A percentile compares a stretch with the other conserved stretches of the same genome.
Evolutionary conservation across 2,329 filamentous ascomycete genomes (phyloP).

Genomic region (Botryotinia calthae): DNA sequence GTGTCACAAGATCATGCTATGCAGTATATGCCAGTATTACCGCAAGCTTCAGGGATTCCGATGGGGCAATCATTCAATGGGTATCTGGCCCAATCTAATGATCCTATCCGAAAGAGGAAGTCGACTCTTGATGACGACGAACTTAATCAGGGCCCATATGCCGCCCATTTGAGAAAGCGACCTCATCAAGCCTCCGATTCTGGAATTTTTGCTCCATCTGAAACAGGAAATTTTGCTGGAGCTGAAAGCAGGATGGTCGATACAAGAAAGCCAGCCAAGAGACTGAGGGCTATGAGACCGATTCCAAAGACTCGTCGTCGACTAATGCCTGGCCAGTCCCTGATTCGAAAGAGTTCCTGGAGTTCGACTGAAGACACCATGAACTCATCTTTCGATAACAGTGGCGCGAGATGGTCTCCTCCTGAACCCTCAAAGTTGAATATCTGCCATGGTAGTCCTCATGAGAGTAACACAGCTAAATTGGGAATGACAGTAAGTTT

Average conservation of each 20-base stretch:
- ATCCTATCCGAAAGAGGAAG: neutral
- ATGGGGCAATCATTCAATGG: neutral
- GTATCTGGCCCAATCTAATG: neutral
- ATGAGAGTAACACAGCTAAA: too few relatives aligned
- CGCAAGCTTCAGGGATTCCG: neutral
- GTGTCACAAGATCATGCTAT: neutral
- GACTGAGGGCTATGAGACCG: neutral
- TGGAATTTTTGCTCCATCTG: neutral
- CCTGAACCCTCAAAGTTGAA: too few relatives aligned
- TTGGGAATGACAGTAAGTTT: neutral
- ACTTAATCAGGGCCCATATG: neutral
- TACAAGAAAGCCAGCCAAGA: neutral
- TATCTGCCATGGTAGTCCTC: neutral
- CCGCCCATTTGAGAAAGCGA: neutral
- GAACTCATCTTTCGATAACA: neutral
- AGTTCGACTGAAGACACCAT: neutral
- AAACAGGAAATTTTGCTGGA: neutral
- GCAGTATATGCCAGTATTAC: neutral
- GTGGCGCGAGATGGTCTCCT: neutral
- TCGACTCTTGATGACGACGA: neutral
- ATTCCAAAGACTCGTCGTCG: neutral
- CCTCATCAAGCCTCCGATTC: neutral
- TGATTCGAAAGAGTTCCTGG: neutral
- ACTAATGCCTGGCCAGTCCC: neutral
- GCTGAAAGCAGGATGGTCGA: neutral